Evolutionary conservation across 805 yeast species (phyloP).

Genomic region (Saturnispora gosingensis): DNA sequence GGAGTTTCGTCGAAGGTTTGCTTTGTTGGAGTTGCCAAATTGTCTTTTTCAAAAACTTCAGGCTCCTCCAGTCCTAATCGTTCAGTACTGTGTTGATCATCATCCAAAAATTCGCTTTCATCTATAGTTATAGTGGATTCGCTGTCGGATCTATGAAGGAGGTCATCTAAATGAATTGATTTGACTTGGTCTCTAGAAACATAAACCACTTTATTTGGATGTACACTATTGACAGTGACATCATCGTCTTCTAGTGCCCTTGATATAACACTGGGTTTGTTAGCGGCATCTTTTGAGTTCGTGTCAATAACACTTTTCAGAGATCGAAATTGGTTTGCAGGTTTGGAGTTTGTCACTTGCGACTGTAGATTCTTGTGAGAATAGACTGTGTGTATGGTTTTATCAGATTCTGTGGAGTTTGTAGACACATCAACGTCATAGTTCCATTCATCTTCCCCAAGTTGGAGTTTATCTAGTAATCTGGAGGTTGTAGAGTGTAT

Average conservation of each 20-base stretch:
- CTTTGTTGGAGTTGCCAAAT: slow-evolving; percentile 10
- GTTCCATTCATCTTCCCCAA: slow-evolving; percentile 26
- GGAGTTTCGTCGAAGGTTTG: slow-evolving; percentile 8
- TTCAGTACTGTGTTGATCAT: slow-evolving; percentile 1
- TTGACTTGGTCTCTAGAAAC: slow-evolving; percentile 9
- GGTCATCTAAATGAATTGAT: slow-evolving; percentile 15
- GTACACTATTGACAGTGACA: slow-evolving; percentile 15
- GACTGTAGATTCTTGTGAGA: slow-evolving; percentile 3
- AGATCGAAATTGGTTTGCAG: slow-evolving; percentile 26
- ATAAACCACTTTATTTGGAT: slow-evolving; percentile 10
- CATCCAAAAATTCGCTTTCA: neutral
- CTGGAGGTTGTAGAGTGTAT: slow-evolving; percentile 23
- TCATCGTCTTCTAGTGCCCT: slow-evolving; percentile 21
- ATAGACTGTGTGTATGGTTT: slow-evolving; percentile 2
- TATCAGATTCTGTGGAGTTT: neutral
- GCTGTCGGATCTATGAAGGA: slow-evolving; percentile 7
- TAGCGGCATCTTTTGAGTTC: slow-evolving; percentile 3
- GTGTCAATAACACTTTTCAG: slow-evolving; percentile 19
- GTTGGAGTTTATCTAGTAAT: slow-evolving; percentile 25
- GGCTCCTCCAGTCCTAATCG: neutral
- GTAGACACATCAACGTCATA: slow-evolving; percentile 8
- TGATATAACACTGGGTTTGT: slow-evolving; percentile 14
- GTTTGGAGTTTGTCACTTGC: slow-evolving; percentile 6
- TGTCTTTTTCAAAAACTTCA: neutral
- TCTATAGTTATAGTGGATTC: slow-evolving; percentile 8